Conservation (phyloP, 2,329 filamentous ascomycete species). For the Dactylonectria estremocensis region DNA sequence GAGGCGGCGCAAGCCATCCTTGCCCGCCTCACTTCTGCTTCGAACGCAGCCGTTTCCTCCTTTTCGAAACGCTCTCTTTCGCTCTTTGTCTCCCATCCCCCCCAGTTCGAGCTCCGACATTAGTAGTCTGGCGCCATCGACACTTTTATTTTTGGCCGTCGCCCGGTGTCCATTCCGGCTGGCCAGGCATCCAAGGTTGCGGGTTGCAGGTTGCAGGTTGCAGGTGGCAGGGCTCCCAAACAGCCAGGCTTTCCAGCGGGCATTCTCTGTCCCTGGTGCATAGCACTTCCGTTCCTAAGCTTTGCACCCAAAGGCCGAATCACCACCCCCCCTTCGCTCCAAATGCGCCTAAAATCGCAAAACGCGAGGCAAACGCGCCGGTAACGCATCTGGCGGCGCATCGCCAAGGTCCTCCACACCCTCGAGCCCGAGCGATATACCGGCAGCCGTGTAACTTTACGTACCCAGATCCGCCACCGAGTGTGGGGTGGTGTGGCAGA, state of each 20-base stretch:
- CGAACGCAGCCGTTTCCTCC: not conserved
- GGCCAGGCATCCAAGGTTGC: constrained; percentile 12
- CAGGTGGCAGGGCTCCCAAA: not conserved
- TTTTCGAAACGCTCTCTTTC: not conserved
- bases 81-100: not conserved
- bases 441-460: constrained; percentile 3
- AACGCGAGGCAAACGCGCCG: not conserved
- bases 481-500: constrained; percentile 28
- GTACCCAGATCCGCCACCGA: constrained; percentile 32
- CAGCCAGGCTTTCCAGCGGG: constrained; percentile 17
- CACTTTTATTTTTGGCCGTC: constrained; percentile 23
- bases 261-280: not conserved
- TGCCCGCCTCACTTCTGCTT: constrained; percentile 2
- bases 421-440: constrained; percentile 1
- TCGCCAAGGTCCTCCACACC: not conserved
- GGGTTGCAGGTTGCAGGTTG: constrained; percentile 3
- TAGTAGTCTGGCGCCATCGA: constrained; percentile 7
- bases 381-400: constrained; percentile 6
- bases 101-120: not conserved
- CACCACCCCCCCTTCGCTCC: not conserved
- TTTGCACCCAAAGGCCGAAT: not conserved
- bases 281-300: not conserved
- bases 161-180: constrained; percentile 23
- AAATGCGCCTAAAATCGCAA: not conserved
- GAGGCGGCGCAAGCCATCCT: not conserved